Base-by-base conservation (phyloP, 1,284 basidiomycete species). In the Ceratobasidium papillatum region DNA sequence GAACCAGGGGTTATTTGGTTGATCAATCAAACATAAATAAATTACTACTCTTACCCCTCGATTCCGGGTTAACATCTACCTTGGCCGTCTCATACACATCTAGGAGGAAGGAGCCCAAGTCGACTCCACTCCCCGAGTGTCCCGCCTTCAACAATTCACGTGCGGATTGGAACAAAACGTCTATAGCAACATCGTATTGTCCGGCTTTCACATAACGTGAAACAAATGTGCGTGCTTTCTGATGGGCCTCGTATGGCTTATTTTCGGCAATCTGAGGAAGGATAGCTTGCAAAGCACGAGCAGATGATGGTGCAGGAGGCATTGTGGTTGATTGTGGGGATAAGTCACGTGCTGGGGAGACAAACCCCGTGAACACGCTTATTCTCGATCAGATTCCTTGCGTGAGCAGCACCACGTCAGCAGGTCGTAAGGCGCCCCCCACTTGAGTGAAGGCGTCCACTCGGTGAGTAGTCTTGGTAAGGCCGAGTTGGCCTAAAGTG, bases 161-260 rank as follows among this genome's bases (percentile, higher is more conserved):
- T 1, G 94, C 90, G 49, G 90, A 91, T 78, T 94, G 91, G 82
- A 95, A 96, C 66, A 97, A 87, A 11, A 98, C 92, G 81, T 95
- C 92, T 82, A 94, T 91, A 17, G 94, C 94, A 14, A 90, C 90
- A 78, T 91, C 90, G 80, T 91, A 90, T 78, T 95, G 91, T 1
- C 86, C 86, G 2, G 82, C 77, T 79, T 81, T 80, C 71, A 84
- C 80, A 81, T 97, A 94, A 79, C 95, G 88, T 12, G 95, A 91
- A 4, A 94, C 94, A 77, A 96, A 96, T 32, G 96, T 98, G 38
- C 96, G 90, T 32, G 95, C 93, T 84, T 97, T 97, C 82, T 98
- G 95, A 79, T 98, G 96, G 0, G 95, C 95, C 79, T 94, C 93
- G 82, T 98, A 97, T 2, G 92, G 88, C 76, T 91, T 86, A 17